Evolutionary conservation across 176 grass and related monocot species (phyloP).

Genomic region (Bolboschoenus planiculmis): DNA sequence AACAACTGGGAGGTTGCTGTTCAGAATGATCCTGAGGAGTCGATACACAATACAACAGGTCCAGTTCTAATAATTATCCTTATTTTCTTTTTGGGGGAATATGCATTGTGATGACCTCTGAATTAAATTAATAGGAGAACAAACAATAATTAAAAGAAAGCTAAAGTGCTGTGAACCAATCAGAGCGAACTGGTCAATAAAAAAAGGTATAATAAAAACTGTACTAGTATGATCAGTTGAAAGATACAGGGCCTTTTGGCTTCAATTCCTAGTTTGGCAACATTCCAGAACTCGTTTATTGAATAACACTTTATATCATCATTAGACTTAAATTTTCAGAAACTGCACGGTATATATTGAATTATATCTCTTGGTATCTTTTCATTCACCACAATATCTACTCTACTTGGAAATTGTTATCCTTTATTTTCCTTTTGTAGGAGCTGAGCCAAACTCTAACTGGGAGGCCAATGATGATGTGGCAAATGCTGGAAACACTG

Average conservation of each 20-base stretch:
- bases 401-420: neutral
- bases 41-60: neutral
- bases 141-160: neutral
- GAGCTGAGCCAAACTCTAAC: neutral
- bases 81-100: neutral
- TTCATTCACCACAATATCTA: neutral
- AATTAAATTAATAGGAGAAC: neutral
- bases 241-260: neutral
- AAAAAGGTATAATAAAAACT: neutral
- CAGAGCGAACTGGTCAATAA: neutral
- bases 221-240: neutral
- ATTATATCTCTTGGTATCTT: neutral
- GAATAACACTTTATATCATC: neutral
- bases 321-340: neutral
- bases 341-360: neutral
- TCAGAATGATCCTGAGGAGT: neutral
- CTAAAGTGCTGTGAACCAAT: neutral
- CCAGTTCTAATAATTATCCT: neutral
- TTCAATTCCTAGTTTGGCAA: neutral
- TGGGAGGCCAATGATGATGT: constrained; percentile 38
- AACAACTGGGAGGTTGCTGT: constrained; percentile 2
- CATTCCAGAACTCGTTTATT: neutral
- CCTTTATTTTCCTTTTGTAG: constrained; percentile 19
- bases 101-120: neutral
- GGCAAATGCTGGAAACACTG: constrained; percentile 26